Evolutionary conservation across 495 filamentous ascomycete genomes (phyloP).

Genomic region (Clavariopsis aquatica): DNA sequence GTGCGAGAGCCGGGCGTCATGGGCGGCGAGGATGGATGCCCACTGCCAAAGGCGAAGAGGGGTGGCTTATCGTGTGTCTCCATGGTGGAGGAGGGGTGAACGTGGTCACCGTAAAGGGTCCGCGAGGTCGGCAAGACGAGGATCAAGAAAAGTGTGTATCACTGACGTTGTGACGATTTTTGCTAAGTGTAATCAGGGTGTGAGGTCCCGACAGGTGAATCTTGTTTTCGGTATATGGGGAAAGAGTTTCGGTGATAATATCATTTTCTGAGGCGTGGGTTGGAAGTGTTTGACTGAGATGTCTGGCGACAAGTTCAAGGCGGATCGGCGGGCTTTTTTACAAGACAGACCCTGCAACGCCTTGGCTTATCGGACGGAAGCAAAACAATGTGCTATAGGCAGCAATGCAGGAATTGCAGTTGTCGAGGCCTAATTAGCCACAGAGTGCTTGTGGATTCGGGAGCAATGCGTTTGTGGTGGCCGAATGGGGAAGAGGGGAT

Average conservation of each 20-base stretch:
- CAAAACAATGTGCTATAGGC: conserved; percentile 34
- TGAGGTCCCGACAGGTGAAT: conserved; percentile 23
- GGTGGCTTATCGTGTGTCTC: conserved; percentile 24
- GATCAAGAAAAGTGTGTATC: conserved; percentile 10
- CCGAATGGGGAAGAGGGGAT: conserved; percentile 30
- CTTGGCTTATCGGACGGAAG: conserved; percentile 40
- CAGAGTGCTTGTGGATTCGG: conserved; percentile 34
- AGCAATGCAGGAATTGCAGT: conserved; percentile 42
- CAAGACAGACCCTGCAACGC: conserved; percentile 37
- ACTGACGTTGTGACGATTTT: not conserved
- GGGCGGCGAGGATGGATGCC: conserved; percentile 36
- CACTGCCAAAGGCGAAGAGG: conserved; percentile 21
- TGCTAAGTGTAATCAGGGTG: conserved; percentile 25
- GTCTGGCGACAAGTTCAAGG: conserved; percentile 34
- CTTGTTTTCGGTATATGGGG: conserved; percentile 26
- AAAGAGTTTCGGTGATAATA: conserved; percentile 32
- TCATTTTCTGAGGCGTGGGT: conserved; percentile 36
- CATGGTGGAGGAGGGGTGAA: conserved; percentile 24
- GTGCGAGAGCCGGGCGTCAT: conserved; percentile 35
- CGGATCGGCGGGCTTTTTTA: conserved; percentile 37
- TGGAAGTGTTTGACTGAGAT: conserved; percentile 25
- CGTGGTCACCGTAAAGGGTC: conserved; percentile 27
- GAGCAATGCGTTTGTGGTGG: conserved; percentile 28
- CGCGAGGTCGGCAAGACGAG: conserved; percentile 17
- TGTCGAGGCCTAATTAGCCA: conserved; percentile 37